phyloP scores from a whole-genome alignment of 345 rosid genomes.

The Eucalyptus virginea region DNA sequence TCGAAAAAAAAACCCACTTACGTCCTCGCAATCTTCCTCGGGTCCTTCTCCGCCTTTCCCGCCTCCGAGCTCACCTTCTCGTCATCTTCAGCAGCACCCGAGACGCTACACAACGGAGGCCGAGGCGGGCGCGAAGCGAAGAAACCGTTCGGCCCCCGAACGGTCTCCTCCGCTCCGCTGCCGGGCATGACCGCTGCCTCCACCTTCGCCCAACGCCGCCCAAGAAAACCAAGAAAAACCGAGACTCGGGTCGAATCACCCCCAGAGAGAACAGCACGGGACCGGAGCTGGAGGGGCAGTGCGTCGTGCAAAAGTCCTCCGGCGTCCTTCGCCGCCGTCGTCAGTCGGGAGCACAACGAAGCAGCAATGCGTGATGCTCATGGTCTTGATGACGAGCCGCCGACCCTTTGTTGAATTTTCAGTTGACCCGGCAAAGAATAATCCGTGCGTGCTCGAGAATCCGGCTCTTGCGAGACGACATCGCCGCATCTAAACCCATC shows the following conservation, averaged over 20 bases:
- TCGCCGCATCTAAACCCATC: background rate
- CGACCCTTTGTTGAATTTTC: background rate
- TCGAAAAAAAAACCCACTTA: background rate
- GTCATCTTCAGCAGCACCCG: background rate
- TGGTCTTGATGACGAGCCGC: background rate
- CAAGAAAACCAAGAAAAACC: background rate
- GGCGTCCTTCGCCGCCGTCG: background rate
- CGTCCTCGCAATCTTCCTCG: slow-evolving; percentile 45
- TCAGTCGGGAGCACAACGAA: background rate
- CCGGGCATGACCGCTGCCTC: background rate
- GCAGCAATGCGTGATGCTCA: background rate
- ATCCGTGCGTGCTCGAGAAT: background rate
- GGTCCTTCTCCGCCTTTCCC: slow-evolving; percentile 28
- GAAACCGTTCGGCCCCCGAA: background rate
- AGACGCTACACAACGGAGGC: background rate
- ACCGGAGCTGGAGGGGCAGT: background rate
- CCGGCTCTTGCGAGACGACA: background rate
- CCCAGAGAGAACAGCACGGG: background rate
- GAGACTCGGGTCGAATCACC: background rate
- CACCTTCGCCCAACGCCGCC: background rate
- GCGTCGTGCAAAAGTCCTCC: background rate
- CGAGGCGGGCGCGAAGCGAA: background rate
- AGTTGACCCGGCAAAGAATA: background rate
- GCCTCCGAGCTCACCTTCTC: background rate
- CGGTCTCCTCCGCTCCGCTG: background rate